Evolutionary conservation across 768 basidiomycete species (phyloP).

Genomic region (Hypholoma fasciculare): DNA sequence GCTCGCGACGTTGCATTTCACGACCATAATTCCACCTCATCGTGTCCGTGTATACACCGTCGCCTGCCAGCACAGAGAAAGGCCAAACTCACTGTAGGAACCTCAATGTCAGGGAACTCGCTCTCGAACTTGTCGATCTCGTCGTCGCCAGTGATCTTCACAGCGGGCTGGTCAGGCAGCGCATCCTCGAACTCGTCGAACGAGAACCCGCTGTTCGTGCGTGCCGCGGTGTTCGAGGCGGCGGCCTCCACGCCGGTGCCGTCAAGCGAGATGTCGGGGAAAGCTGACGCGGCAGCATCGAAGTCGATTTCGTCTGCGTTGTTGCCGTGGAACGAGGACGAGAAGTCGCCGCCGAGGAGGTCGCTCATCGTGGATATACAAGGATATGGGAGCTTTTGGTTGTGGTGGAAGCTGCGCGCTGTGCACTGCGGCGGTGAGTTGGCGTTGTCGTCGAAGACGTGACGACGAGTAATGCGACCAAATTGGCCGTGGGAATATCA

Average conservation of each 20-base stretch:
- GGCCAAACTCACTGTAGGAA: slow-evolving; percentile 33
- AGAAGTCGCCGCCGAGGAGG: slow-evolving; percentile 28
- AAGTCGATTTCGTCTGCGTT: slow-evolving; percentile 69
- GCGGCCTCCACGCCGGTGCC: slow-evolving; percentile 56
- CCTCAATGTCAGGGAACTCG: slow-evolving; percentile 81
- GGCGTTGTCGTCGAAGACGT: background rate
- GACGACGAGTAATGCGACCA: background rate
- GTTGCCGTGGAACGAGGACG: slow-evolving; percentile 24
- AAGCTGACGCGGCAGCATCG: slow-evolving; percentile 77
- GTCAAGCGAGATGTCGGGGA: slow-evolving; percentile 83
- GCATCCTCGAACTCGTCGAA: slow-evolving; percentile 65
- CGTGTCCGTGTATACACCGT: background rate
- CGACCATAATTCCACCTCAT: background rate
- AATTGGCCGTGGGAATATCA: background rate
- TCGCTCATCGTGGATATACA: slow-evolving; percentile 19
- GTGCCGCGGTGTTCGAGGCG: slow-evolving; percentile 29
- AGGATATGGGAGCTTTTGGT: background rate
- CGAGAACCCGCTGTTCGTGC: slow-evolving; percentile 50
- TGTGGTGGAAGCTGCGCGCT: background rate
- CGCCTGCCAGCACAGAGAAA: background rate
- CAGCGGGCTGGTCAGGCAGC: slow-evolving; percentile 42
- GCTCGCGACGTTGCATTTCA: background rate
- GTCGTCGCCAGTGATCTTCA: slow-evolving; percentile 84
- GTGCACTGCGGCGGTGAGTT: background rate
- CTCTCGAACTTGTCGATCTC: slow-evolving; percentile 85